phyloP scores from a whole-genome alignment of 805 yeast species.

The Torulaspora maleeae region DNA sequence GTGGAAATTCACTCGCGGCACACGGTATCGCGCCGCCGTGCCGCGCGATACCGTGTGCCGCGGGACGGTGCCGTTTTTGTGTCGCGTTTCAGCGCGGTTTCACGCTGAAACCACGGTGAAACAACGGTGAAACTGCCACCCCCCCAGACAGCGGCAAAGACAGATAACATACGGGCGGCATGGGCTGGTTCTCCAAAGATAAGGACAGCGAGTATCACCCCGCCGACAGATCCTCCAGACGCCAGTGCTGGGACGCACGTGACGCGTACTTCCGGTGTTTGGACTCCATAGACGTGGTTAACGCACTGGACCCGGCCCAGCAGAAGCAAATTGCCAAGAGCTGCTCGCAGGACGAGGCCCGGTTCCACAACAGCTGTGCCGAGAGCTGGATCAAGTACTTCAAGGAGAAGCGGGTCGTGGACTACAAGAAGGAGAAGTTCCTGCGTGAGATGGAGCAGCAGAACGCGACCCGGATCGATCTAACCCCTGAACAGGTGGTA shows the following conservation, averaged over 20 bases:
- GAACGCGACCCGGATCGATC: conserved; percentile 11
- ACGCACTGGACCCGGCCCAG: conserved; percentile 57
- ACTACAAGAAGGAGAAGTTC: conserved; percentile 62
- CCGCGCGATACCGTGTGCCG: too few species aligned
- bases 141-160: not conserved
- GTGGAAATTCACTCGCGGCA: too few species aligned
- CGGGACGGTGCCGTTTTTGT: too few species aligned
- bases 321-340: conserved; percentile 44
- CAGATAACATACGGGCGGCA: not conserved
- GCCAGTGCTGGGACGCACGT: conserved; percentile 85
- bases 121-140: too few species aligned
- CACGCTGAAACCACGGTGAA: too few species aligned
- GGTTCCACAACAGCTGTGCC: conserved; percentile 71
- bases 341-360: conserved; percentile 55
- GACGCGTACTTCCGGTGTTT: conserved; percentile 75
- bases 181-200: conserved; percentile 18
- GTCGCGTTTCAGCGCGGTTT: too few species aligned
- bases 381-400: conserved; percentile 86
- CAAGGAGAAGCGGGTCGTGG: conserved; percentile 82
- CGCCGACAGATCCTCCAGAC: conserved; percentile 59
- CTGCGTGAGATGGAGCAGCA: conserved; percentile 63
- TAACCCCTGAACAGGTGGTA: conserved; percentile 11
- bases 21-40: too few species aligned
- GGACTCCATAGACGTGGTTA: conserved; percentile 59
- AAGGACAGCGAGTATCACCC: conserved; percentile 14